Base-by-base conservation (phyloP, 257 asterid genomes). In the Solanum corneliomulleri region DNA sequence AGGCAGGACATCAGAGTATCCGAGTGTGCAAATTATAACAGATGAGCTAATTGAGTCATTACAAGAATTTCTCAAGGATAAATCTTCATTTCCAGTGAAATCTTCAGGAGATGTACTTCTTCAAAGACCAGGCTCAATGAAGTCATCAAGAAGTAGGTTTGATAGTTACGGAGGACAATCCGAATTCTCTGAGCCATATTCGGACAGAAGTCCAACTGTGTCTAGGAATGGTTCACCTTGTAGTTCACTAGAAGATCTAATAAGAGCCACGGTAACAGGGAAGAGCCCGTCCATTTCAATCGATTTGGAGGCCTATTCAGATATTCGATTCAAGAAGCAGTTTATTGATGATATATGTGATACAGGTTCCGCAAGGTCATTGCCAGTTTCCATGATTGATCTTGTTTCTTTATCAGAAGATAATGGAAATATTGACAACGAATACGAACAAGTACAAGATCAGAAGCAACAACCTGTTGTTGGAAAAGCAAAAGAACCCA, bases 61-160 rank as follows among this genome's bases (percentile, higher is more conserved):
- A 35, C 94, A 90, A 71, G 98, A 96, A 47, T 95, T 93, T 86
- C 89, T 96, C 89, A 96, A 94, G 74, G 99, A 95, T 86, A 94
- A 94, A 75, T 96, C 99, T 1, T 92, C 98, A 11, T 96, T 95
- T 77, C 88, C 95, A 11, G 84, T 89, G 23, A 88, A 25, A 70
- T 45, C 78, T 70, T 35, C 66, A 12, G 60, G 31, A 42, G 80
- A 84, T 9, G 4, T 88, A 35, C 88, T 86, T 21, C 89, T 87
- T 33, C 88, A 91, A 2, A 35, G 86, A 21, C 90, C 92, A 6
- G 87, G 89, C 1, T 42, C 89, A 27, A 82, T 4, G 25, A 45
- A 69, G 18, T 76, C 41, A 25, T 71, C 89, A 7, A 88, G 85
- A 87, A 74, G 74, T 23, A 45, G 90, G 78, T 81, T 88, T 1